phyloP scores from a whole-genome alignment of 75 land plant species.

The Picea glauca region DNA sequence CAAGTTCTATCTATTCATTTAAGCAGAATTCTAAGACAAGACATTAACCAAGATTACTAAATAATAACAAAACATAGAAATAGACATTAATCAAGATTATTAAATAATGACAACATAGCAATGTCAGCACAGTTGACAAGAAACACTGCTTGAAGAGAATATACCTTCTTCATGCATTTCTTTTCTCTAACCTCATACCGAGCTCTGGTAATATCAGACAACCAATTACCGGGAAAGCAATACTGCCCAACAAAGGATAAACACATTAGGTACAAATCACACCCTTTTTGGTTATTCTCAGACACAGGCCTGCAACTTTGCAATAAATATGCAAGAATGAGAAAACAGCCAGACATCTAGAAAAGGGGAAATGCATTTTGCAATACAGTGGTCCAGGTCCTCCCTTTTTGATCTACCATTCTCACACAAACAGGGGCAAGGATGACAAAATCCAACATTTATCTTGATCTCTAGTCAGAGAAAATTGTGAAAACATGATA shows the following conservation, averaged over 20 bases:
- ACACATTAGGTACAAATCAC: neutral
- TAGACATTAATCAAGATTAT: neutral
- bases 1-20: neutral
- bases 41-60: neutral
- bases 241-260: slow-evolving; percentile 34
- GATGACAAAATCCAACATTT: neutral
- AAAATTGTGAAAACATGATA: neutral
- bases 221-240: slow-evolving; percentile 68
- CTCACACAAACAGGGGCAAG: neutral
- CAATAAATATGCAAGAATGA: no score
- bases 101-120: no score
- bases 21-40: no score
- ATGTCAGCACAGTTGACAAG: neutral
- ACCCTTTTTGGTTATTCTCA: neutral
- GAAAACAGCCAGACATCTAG: neutral
- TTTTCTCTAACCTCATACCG: slow-evolving; percentile 43
- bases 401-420: neutral
- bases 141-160: slow-evolving; percentile 2
- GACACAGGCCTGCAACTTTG: neutral
- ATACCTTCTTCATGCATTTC: slow-evolving; percentile 27
- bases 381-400: neutral
- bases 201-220: slow-evolving; percentile 44
- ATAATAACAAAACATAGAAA: neutral
- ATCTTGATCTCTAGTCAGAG: neutral
- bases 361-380: neutral